phyloP scores from a whole-genome alignment of 2,329 filamentous ascomycete genomes.

The Amauroascus niger region DNA sequence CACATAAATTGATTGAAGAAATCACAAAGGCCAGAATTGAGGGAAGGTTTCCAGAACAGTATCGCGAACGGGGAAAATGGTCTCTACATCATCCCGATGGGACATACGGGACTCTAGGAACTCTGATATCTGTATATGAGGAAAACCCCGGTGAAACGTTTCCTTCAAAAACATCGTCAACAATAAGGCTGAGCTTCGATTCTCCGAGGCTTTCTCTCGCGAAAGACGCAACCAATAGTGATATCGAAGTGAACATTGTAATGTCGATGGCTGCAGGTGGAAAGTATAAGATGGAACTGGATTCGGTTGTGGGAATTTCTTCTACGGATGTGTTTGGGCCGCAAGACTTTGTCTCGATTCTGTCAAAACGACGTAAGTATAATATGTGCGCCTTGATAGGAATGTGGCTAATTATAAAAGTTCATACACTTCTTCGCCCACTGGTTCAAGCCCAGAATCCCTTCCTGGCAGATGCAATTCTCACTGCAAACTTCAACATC shows the following conservation, averaged over 20 bases:
- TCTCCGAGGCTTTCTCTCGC: conserved; percentile 24
- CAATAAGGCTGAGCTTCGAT: conserved; percentile 32
- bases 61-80: conserved; percentile 74
- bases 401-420: conserved; percentile 33
- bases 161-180: conserved; percentile 43
- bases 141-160: conserved; percentile 32
- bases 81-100: conserved; percentile 61
- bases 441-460: conserved; percentile 54
- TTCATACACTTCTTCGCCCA: conserved; percentile 60
- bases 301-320: conserved; percentile 59
- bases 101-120: conserved; percentile 45
- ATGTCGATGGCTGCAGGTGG: conserved; percentile 60
- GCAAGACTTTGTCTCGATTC: conserved; percentile 62
- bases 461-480: conserved; percentile 49
- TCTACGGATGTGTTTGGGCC: conserved; percentile 63
- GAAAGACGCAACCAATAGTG: conserved; percentile 24
- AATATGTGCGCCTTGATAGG: conserved; percentile 11
- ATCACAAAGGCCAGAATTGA: conserved; percentile 78
- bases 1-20: conserved; percentile 69
- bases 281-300: conserved; percentile 48
- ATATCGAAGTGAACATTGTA: conserved; percentile 48
- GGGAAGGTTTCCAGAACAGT: conserved; percentile 69
- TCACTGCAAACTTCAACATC: conserved; percentile 69
- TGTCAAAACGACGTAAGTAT: conserved; percentile 61
- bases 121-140: conserved; percentile 41